Evolutionary conservation across 2,329 filamentous ascomycete species (phyloP).

Genomic region (Talaromyces atroroseus): DNA sequence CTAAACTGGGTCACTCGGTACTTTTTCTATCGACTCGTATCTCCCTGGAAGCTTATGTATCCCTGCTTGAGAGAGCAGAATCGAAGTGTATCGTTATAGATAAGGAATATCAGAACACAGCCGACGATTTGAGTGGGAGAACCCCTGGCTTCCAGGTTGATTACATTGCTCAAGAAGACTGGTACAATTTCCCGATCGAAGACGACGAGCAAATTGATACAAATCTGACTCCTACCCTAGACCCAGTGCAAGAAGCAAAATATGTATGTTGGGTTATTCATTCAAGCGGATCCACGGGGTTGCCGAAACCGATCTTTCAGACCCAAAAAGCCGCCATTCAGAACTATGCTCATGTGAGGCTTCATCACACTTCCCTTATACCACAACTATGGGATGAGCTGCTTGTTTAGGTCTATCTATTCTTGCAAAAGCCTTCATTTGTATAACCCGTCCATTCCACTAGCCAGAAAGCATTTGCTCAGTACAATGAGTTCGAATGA

Average conservation of each 20-base stretch:
- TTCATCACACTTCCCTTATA: slow-evolving; percentile 56
- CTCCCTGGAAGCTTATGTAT: slow-evolving; percentile 46
- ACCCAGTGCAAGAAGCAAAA: slow-evolving; percentile 22
- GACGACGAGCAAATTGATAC: slow-evolving; percentile 17
- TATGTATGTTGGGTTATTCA: slow-evolving; percentile 45
- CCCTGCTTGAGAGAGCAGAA: slow-evolving; percentile 42
- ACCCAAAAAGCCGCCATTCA: slow-evolving; percentile 48
- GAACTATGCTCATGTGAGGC: slow-evolving; percentile 45
- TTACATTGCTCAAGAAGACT: slow-evolving; percentile 20
- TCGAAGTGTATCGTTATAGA: slow-evolving; percentile 32
- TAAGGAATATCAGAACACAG: slow-evolving; percentile 20
- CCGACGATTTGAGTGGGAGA: slow-evolving; percentile 19
- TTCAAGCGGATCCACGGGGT: slow-evolving; percentile 54
- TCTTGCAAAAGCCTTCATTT: slow-evolving; percentile 48
- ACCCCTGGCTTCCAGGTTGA: slow-evolving; percentile 22
- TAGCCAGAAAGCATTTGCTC: slow-evolving; percentile 46
- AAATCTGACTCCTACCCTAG: slow-evolving; percentile 21
- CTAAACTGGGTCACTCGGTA: slow-evolving; percentile 51
- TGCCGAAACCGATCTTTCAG: slow-evolving; percentile 59
- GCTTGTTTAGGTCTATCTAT: slow-evolving; percentile 50
- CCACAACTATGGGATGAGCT: slow-evolving; percentile 55
- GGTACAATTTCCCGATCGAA: slow-evolving; percentile 18
- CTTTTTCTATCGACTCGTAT: slow-evolving; percentile 53
- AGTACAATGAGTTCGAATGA: slow-evolving; percentile 39
- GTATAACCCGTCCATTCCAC: slow-evolving; percentile 51